phyloP scores from a whole-genome alignment of 192 early-diverging fungal species.

The Umbelopsis isabellina region DNA sequence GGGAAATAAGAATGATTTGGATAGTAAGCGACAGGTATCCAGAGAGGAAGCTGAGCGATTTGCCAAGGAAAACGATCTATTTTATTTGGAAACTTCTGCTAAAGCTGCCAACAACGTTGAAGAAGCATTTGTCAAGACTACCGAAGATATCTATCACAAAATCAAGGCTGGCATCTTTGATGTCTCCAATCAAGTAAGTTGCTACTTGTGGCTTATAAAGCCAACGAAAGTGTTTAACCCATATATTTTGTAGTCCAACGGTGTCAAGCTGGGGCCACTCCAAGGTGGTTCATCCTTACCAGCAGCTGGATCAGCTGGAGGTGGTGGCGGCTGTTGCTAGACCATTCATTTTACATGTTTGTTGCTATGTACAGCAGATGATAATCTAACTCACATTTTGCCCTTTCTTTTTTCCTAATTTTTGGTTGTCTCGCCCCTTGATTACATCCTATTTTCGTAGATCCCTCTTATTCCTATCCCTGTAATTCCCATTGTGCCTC shows the following conservation, averaged over 20 bases:
- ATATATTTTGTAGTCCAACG: not conserved
- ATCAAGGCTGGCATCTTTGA: constrained; percentile 77
- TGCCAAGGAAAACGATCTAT: constrained; percentile 82
- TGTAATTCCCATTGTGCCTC: constrained; percentile 1
- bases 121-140: constrained; percentile 77
- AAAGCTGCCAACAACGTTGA: constrained; percentile 90
- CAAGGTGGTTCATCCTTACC: constrained; percentile 10
- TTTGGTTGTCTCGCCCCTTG: not conserved
- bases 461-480: constrained; percentile 3
- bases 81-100: constrained; percentile 91
- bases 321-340: constrained; percentile 15
- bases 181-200: constrained; percentile 63
- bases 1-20: constrained; percentile 93
- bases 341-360: not conserved
- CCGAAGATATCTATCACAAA: constrained; percentile 81
- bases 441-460: not conserved
- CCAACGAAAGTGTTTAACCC: not conserved
- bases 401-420: not conserved
- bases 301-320: constrained; percentile 6
- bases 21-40: constrained; percentile 71
- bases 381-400: not conserved
- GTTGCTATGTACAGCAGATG: not conserved
- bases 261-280: constrained; percentile 9
- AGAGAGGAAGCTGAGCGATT: constrained; percentile 87
- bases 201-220: not conserved